Base-by-base conservation (phyloP, 805 yeast species). In the Ogataea populi-albae region DNA sequence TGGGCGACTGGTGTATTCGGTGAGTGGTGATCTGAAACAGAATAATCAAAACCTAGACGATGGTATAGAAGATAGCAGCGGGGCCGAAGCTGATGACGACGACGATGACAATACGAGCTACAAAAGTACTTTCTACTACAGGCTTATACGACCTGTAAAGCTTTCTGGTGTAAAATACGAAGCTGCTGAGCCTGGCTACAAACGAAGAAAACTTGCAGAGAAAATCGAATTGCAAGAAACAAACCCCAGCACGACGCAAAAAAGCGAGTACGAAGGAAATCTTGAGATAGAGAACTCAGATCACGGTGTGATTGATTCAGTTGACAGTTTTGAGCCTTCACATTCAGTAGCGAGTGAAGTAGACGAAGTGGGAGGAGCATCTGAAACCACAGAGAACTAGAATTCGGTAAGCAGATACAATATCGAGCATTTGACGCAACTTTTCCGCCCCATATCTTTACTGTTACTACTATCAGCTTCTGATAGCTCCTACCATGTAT, bases 1-100 rank as follows among this genome's bases (percentile, higher is more conserved):
- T 35, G 27, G 38, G 25, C 45, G 40, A 30, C 8, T 32, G 6
- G 38, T 55, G 8, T 55, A 52, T 37, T 60, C 54, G 42, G 52
- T 55, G 14, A 43, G 42, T 16, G 57, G 57, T 9, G 34, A 38
- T 25, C 16, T 49, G 23, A 30, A 34, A 11, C 42, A 33, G 17
- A 38, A 40, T 9, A 32, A 36, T 11, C 40, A 46, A 18, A 37
- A 45, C 22, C 24, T 45, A 17, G 46, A 47, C 21, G 45, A 40
- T 6, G 54, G 46, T 2, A 45, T 38, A 30, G 52, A 40, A 4
- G 48, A 47, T 7, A 31, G 33, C 6, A 48, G 42, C 10, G 41
- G 37, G 4, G 44, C 31, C 10, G 40, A 35, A 12, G 32, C 21
- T 10, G 40, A 25, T 6, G 45, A 38, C 11, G 38, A 31, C 14